Evolutionary conservation across 441 rosid genomes (phyloP), one percentile per base, ranked within the genome.

Genomic region (Brassica hybrid): DNA sequence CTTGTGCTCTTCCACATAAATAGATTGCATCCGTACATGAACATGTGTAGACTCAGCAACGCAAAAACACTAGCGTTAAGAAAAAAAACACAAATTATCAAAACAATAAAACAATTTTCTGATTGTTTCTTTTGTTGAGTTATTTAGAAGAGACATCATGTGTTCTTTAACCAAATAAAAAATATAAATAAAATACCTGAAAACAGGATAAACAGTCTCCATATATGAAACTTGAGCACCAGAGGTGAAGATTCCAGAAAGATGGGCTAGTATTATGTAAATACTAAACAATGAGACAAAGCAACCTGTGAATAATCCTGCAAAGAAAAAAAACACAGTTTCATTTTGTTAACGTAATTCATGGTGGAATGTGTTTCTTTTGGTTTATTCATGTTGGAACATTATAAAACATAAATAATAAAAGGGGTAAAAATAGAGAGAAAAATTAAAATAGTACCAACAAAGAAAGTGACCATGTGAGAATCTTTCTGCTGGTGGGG

Each of bases 401-500:
- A n/a, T 71, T 34, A 5, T 6, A 34, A 50, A 57, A 14, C 6
- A 34, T 10, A 65, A 45, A 43, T 14, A 45, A 30, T 1, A 32
- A 21, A 45, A 23, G 58, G 16, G 4, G 14, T 5, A 52, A 17
- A 63, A 34, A 67, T 23, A 50, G 2, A 67, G 68, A 64, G 30
- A 70, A 57, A 36, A 34, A 0, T 56, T 50, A 25, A 52, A 69
- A 50, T 34, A 48, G 67, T 94, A 96, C 99, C 98, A 81, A 91
- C 95, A 61, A 96, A 92, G 79, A 96, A 96, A 63, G 99, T 96
- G 86, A 94, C 87, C 97, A 91, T 84, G 88, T 96, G 99, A 85
- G 99, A 92, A 25, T 88, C 98, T 83, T 87, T 92, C 16, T 83
- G 88, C 71, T 88, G 94, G 74, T 88, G 98, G n/a, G 99, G 98